Conservation (phyloP, 192 early-diverging fungal species). For the Dissophora ornata region DNA sequence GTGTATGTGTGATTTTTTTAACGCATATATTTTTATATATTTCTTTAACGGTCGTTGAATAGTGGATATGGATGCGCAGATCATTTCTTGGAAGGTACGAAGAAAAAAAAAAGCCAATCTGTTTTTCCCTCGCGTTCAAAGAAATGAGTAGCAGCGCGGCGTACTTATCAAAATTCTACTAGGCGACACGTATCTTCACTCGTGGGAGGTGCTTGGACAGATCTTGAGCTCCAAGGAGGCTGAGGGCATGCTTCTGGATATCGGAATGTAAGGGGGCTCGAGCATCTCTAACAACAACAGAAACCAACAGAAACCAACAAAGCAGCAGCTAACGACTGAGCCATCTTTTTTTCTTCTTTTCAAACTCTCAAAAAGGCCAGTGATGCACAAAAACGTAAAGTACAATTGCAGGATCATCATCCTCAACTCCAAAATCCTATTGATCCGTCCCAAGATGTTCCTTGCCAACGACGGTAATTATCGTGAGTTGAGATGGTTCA, state of each 20-base stretch:
- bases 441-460: conserved; percentile 97
- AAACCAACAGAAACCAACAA: too few species aligned
- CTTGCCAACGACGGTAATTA: conserved; percentile 99
- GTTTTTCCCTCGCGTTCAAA: too few species aligned
- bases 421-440: conserved; percentile 80
- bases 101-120: neutral
- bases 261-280: conserved; percentile 94
- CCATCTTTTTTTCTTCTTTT: too few species aligned
- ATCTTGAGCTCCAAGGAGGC: conserved; percentile 75
- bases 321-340: too few species aligned
- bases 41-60: neutral
- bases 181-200: conserved; percentile 94
- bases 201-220: conserved; percentile 89
- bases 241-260: conserved; percentile 88
- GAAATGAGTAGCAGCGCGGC: too few species aligned
- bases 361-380: too few species aligned
- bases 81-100: conserved; percentile 91
- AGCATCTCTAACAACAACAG: too few species aligned
- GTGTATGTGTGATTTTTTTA: too few species aligned
- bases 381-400: conserved; percentile 88
- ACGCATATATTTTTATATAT: neutral
- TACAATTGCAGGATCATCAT: conserved; percentile 98
- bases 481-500: conserved; percentile 95
- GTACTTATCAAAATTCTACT: too few species aligned
- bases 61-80: conserved; percentile 98